phyloP scores from a whole-genome alignment of 78 protist genomes.

The Pigoraptor vietnamica region DNA sequence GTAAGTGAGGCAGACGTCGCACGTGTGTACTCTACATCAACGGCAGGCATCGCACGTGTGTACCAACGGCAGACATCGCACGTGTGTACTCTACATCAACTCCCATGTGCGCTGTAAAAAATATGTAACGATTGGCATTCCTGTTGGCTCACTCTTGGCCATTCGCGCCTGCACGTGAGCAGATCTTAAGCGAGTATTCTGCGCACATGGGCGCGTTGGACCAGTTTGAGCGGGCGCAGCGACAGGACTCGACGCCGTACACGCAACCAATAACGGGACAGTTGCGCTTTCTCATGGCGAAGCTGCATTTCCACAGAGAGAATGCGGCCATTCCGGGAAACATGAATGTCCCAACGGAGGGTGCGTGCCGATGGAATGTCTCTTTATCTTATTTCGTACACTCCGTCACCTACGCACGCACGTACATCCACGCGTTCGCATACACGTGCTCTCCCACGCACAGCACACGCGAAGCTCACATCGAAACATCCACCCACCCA shows the following conservation, averaged over 20 bases:
- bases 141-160: neutral
- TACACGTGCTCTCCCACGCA: neutral
- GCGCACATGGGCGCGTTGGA: neutral
- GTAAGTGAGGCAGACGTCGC: too few relatives aligned
- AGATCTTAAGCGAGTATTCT: neutral
- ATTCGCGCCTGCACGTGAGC: neutral
- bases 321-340: neutral
- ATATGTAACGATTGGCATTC: too few relatives aligned
- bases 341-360: neutral
- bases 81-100: too few relatives aligned
- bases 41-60: too few relatives aligned
- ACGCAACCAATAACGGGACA: neutral
- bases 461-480: too few relatives aligned
- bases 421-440: neutral
- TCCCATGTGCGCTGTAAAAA: too few relatives aligned
- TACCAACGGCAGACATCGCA: too few relatives aligned
- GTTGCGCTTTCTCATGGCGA: neutral
- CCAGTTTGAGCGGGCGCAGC: neutral
- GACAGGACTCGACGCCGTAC: neutral
- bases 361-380: neutral
- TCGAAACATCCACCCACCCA: too few relatives aligned
- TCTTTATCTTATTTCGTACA: neutral
- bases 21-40: too few relatives aligned
- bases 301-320: neutral
- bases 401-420: too few relatives aligned